These are phyloP conservation scores for Dendryphion nanum DNA, from an alignment of 2,329 filamentous ascomycete genomes.

Conservation along the genomic window DNA sequence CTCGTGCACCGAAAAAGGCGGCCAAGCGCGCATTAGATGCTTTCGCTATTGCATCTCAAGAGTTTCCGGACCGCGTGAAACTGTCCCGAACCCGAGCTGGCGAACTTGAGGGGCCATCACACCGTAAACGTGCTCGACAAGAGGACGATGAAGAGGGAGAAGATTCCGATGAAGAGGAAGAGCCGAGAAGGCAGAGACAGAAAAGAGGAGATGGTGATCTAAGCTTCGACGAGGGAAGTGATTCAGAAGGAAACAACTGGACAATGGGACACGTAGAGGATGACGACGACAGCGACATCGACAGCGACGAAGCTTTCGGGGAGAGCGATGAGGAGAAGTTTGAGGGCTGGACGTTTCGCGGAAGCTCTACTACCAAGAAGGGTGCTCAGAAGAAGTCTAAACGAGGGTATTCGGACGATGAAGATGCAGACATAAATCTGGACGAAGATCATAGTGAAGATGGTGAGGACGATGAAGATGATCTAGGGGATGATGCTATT, in stretches of 20 bases:
- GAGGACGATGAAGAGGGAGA: slow-evolving; percentile 51
- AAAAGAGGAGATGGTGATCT: slow-evolving; percentile 44
- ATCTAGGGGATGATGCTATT: slow-evolving; percentile 62
- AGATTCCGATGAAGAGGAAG: slow-evolving; percentile 35
- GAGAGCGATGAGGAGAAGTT: slow-evolving; percentile 86
- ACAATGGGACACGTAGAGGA: slow-evolving; percentile 68
- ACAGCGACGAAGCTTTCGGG: slow-evolving; percentile 81
- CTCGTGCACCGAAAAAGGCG: slow-evolving; percentile 44
- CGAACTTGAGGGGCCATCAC: slow-evolving; percentile 45
- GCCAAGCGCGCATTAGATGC: slow-evolving; percentile 61
- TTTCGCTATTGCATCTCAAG: slow-evolving; percentile 62
- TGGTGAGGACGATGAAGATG: slow-evolving; percentile 58
- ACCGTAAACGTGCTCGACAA: slow-evolving; percentile 43
- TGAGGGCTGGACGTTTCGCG: slow-evolving; percentile 69
- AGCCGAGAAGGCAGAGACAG: slow-evolving; percentile 32
- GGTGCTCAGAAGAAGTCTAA: slow-evolving; percentile 50
- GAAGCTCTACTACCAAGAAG: slow-evolving; percentile 47
- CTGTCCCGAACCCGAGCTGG: slow-evolving; percentile 60
- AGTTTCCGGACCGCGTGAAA: slow-evolving; percentile 53
- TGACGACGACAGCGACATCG: slow-evolving; percentile 67
- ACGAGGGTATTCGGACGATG: slow-evolving; percentile 23
- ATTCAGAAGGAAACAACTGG: slow-evolving; percentile 86
- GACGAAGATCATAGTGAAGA: slow-evolving; percentile 53
- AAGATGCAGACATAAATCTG: slow-evolving; percentile 17
- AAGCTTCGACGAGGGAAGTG: slow-evolving; percentile 71